A percentile compares a stretch with the other conserved stretches of the same genome.
Conservation (phyloP, 108 stramenopile species). For the Cyclotella cryptica region DNA sequence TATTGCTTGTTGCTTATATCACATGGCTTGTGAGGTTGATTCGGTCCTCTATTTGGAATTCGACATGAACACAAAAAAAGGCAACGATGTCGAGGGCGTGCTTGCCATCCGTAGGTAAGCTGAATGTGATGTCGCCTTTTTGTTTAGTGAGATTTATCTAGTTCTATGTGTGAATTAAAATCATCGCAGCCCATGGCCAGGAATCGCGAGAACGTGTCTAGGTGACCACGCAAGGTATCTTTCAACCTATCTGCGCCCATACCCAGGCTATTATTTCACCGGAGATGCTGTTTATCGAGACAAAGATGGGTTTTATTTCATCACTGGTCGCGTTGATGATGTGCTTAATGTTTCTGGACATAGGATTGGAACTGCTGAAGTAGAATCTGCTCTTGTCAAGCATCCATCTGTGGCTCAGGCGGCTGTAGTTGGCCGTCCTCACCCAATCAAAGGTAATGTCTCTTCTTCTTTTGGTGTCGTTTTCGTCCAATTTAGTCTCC, state of each 20-base stretch:
- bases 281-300: constrained; percentile 86
- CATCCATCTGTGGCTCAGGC: constrained; percentile 85
- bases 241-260: constrained; percentile 77
- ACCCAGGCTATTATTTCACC: constrained; percentile 90
- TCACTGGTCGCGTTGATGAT: constrained; percentile 92
- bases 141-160: too few species aligned
- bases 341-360: constrained; percentile 91
- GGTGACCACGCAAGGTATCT: constrained; percentile 89
- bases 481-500: not conserved
- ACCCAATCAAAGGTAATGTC: constrained; percentile 78
- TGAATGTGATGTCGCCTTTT: too few species aligned
- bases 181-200: constrained; percentile 54
- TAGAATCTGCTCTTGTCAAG: constrained; percentile 85
- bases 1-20: not conserved
- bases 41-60: too few species aligned
- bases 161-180: not conserved
- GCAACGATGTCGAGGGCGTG: constrained; percentile 80
- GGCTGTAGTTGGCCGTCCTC: constrained; percentile 86
- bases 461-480: not conserved
- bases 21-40: too few species aligned
- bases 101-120: constrained; percentile 63
- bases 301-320: constrained; percentile 88
- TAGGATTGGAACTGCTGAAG: constrained; percentile 85
- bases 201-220: constrained; percentile 79
- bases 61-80: not conserved